Evolutionary conservation across 2,329 filamentous ascomycete species (phyloP), one percentile per base, ranked within the genome.

Genomic region (Dothistroma septosporum): DNA sequence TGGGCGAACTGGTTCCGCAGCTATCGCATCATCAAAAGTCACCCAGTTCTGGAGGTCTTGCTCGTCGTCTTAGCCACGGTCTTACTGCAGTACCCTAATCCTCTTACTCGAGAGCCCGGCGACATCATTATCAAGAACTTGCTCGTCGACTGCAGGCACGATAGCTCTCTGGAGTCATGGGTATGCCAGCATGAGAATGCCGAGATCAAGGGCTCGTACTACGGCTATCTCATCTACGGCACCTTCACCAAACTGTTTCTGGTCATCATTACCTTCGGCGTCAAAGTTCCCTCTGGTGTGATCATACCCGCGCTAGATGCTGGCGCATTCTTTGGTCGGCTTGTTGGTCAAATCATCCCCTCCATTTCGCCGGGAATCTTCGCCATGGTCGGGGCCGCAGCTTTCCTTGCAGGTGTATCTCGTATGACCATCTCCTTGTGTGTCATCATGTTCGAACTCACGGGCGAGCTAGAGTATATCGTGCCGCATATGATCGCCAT

Each of bases 371-470:
- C 84, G 0, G 82, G 83, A 2, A 84, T 85, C 56, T 85, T 85
- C 69, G 83, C 83, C 58, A 84, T 86, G 80, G 82, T 86, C 10
- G 83, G 83, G 1, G 79, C 83, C 0, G 82, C 80, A 2, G 82
- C 83, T 0, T 85, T 85, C 67, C 77, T 86, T 0, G 83, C 83
- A 0, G 83, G 83, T 6, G 82, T 85, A 1, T 80, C 79, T 11
- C 75, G 83, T 41, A 85, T 85, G 83, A 85, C 83, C 0, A 80
- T 85, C 10, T 82, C 79, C 1, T 75, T 86, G 7, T 79, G 80
- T 9, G 83, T 85, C 44, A 84, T 85, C 71, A 85, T 85, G 82
- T 85, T 85, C 70, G 83, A 84, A 69, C 76, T 86, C 8, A 85
- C 83, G 0, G 83, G 83, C 44, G 82, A 85, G 65, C 77, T 85